Percentiles rank a stretch among this genome's conserved stretches.
These are phyloP conservation scores for Thalassiosira oceanica DNA, from an alignment of 352 stramenopile species.

Conservation along the genomic window DNA sequence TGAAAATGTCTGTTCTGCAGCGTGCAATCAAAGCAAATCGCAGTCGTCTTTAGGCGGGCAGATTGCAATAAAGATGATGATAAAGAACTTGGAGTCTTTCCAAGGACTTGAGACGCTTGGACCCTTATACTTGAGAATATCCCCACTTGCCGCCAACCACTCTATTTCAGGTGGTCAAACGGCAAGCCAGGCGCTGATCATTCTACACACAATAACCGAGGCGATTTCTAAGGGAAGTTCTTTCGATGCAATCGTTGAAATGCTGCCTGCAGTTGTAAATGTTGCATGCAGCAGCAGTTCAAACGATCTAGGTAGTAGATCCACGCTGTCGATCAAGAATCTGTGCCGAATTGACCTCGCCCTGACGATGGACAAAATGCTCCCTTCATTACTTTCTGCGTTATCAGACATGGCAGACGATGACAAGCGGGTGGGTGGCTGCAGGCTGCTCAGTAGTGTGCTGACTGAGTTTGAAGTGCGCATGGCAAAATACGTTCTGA, in stretches of 20 bases:
- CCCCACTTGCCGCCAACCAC: no score
- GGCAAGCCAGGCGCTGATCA: conserved; percentile 21
- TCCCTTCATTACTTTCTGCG: conserved; percentile 27
- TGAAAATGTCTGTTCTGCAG: conserved; percentile 54
- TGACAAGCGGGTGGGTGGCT: conserved; percentile 43
- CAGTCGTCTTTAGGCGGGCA: conserved; percentile 26
- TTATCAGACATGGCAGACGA: conserved; percentile 41
- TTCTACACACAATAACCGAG: conserved; percentile 25
- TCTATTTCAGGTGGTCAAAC: no score
- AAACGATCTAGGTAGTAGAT: conserved; percentile 8
- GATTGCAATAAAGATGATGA: conserved; percentile 12
- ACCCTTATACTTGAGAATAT: conserved; percentile 15
- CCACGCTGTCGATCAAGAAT: conserved; percentile 27
- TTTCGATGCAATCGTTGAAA: no score
- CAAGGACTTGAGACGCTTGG: conserved; percentile 19
- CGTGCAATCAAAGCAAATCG: conserved; percentile 29
- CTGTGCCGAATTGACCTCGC: conserved; percentile 39
- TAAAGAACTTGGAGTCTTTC: conserved; percentile 31
- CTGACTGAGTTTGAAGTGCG: conserved; percentile 43
- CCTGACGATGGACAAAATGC: conserved; percentile 37
- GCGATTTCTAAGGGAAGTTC: conserved; percentile 9
- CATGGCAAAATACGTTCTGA: conserved; percentile 59
- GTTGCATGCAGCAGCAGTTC: conserved; percentile 31
- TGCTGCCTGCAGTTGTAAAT: conserved; percentile 16
- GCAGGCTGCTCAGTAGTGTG: conserved; percentile 50